phyloP scores from a whole-genome alignment of 352 stramenopile species.

The Pythium rhizo-oryzae region DNA sequence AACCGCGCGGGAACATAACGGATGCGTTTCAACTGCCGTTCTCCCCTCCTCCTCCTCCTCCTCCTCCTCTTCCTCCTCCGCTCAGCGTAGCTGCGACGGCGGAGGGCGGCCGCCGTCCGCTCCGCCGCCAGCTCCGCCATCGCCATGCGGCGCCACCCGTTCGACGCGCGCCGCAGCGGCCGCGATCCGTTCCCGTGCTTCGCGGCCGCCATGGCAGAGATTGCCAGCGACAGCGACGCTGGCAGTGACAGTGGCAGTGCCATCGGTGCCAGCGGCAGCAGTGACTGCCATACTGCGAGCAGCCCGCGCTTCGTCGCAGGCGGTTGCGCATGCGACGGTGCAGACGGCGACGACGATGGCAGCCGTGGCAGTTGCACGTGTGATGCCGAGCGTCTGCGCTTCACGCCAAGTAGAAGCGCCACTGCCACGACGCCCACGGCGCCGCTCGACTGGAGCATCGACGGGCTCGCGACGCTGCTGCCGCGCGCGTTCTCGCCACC shows the following conservation, averaged over 20 bases:
- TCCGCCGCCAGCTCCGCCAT: neutral
- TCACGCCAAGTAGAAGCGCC: neutral
- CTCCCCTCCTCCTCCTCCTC: no score
- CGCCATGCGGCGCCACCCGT: slow-evolving; percentile 40
- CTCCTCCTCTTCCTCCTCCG: neutral
- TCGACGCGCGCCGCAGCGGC: slow-evolving; percentile 41
- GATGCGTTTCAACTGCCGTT: slow-evolving; percentile 2
- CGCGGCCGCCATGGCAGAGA: slow-evolving; percentile 34
- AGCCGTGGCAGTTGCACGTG: no score
- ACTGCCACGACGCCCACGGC: no score
- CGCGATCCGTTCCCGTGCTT: slow-evolving; percentile 58
- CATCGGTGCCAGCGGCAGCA: no score
- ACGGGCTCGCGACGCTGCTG: slow-evolving; percentile 63
- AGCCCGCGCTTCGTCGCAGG: neutral
- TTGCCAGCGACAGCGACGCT: slow-evolving; percentile 16
- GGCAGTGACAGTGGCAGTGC: slow-evolving; percentile 5
- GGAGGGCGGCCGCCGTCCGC: neutral
- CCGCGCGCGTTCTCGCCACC: slow-evolving; percentile 57
- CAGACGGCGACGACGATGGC: no score
- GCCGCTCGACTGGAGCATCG: slow-evolving; percentile 63
- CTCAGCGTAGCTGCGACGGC: neutral
- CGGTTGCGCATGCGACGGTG: slow-evolving; percentile 17
- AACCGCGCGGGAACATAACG: slow-evolving; percentile 6
- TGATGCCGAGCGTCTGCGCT: no score
- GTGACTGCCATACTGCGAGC: neutral